Conservation (phyloP, 306 rosid genomes). For the Pyrus communis region DNA sequence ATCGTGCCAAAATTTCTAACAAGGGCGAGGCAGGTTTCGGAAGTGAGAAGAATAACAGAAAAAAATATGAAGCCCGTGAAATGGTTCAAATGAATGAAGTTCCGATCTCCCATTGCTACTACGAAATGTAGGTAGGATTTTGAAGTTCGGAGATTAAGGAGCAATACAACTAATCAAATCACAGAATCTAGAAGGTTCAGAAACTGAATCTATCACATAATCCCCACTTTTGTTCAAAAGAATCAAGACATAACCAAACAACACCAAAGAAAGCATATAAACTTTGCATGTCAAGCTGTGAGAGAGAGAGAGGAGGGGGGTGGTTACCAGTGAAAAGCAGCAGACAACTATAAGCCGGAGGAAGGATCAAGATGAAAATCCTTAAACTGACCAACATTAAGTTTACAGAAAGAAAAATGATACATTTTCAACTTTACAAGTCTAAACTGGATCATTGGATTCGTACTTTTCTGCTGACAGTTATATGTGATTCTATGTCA, state of each 20-base stretch:
- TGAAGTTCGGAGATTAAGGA: too few relatives aligned
- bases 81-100: neutral
- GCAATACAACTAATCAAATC: too few relatives aligned
- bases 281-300: too few relatives aligned
- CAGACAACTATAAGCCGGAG: neutral
- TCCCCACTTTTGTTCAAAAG: neutral
- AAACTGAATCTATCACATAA: conserved; percentile 4
- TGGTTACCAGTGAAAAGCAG: neutral
- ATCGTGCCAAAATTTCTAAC: conserved; percentile 27
- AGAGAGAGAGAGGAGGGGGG: neutral
- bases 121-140: too few relatives aligned
- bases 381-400: neutral
- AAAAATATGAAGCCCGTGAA: conserved; percentile 19
- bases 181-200: neutral
- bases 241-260: too few relatives aligned
- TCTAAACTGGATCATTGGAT: too few relatives aligned
- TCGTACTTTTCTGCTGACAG: too few relatives aligned
- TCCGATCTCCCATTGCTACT: neutral
- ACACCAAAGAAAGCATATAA: too few relatives aligned
- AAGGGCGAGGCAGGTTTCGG: conserved; percentile 34
- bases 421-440: too few relatives aligned
- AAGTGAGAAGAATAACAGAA: conserved; percentile 13
- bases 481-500: too few relatives aligned
- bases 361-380: neutral
- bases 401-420: too few relatives aligned